Evolutionary conservation across 768 basidiomycete species (phyloP), one percentile per base, ranked within the genome.

Genomic region (Suillus placidus): DNA sequence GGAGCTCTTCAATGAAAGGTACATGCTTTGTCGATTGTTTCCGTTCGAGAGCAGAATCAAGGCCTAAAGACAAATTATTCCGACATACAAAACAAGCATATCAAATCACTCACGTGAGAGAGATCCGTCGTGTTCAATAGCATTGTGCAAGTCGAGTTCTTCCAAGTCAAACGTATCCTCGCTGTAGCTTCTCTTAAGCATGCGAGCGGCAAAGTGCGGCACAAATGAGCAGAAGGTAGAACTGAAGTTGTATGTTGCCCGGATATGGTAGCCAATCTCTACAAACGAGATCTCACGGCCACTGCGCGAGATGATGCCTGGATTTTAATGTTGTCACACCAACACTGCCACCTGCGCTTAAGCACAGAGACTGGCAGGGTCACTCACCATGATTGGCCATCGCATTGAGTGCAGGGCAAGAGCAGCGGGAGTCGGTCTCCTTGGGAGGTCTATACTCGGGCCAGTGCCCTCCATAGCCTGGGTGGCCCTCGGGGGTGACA

Each of bases 371-470:
- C 13, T 8, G 23, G 23, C 23, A 38, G 23, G 2, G 14, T 13
- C 69, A 57, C 69, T 34, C 57, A 92, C 92, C 93, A 67, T 94
- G 92, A 73, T 94, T 94, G 8, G 92, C 91, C 85, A 94, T 80
- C 0, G 90, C 89, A 70, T 94, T 94, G 66, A 94, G 73, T 12
- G 85, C 91, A 1, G 92, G 92, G 68, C 92, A 93, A 1, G 88
- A 84, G 67, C 85, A 85, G 3, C 92, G 81, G 71, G 91, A 92
- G 69, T 92, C 91, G 1, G 84, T 85, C 12, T 86, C 81, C 64
- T 74, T 75, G 9, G 90, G 84, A 2, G 87, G 74, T 1, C 82
- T 76, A 71, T 83, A 92, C 70, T 88, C 85, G 0, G 91, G 90
- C 92, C 92, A 93, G 62, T 82, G 73, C 0, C 90, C 89, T 20